These are phyloP conservation scores for Cerioporus squamosus DNA, from an alignment of 1,284 basidiomycete species.

Conservation along the genomic window DNA sequence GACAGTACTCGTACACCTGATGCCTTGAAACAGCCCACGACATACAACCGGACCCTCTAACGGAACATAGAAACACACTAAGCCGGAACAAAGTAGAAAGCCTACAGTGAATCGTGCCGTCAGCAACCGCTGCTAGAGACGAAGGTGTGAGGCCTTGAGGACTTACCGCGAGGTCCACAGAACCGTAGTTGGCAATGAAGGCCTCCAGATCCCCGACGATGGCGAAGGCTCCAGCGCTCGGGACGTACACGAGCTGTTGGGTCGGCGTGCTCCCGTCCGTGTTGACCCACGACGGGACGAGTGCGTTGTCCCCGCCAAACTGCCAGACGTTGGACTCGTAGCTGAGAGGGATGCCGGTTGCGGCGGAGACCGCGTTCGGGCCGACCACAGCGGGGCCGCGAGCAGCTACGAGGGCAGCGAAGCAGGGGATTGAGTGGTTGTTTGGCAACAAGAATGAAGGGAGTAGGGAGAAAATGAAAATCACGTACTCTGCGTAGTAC, in stretches of 20 bases:
- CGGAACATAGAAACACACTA: background rate
- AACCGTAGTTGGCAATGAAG: background rate
- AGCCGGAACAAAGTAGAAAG: background rate
- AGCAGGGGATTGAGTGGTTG: background rate
- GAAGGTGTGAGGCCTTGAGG: no score
- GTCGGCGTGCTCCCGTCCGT: no score
- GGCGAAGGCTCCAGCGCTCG: background rate
- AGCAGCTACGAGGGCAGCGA: conserved; percentile 13
- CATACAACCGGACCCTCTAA: no score
- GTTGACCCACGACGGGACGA: background rate
- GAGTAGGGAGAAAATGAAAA: background rate
- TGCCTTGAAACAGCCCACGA: no score
- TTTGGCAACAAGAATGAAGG: background rate
- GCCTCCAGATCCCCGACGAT: conserved; percentile 3
- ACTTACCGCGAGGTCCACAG: background rate
- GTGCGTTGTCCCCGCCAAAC: background rate
- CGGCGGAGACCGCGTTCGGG: conserved; percentile 24
- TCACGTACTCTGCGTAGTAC: conserved; percentile 19
- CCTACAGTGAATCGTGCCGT: background rate
- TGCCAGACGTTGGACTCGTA: conserved; percentile 30
- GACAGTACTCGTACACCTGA: no score
- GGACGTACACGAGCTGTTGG: background rate
- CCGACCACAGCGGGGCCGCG: conserved; percentile 14
- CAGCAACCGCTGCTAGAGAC: background rate
- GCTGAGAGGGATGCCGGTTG: conserved; percentile 10